These are phyloP conservation scores for Fusarium agapanthi DNA, from an alignment of 2,329 filamentous ascomycete species.

Conservation along the genomic window DNA sequence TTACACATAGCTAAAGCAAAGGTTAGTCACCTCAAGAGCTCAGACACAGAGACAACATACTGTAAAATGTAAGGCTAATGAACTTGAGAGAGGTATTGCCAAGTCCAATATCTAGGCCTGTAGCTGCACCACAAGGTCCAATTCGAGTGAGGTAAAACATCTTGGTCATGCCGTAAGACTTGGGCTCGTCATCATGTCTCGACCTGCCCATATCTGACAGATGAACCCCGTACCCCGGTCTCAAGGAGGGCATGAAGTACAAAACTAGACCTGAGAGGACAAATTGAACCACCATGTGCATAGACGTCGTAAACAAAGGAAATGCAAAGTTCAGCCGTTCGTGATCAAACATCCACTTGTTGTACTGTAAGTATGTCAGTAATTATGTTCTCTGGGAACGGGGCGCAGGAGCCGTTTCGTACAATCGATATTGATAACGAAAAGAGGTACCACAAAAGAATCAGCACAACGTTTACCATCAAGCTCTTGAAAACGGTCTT, in stretches of 20 bases:
- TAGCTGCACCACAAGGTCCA: conserved; percentile 89
- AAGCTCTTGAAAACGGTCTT: conserved; percentile 74
- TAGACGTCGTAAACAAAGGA: conserved; percentile 91
- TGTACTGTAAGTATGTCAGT: conserved; percentile 71
- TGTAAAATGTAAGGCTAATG: conserved; percentile 97
- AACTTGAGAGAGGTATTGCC: conserved; percentile 97
- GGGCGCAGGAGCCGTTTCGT: conserved; percentile 50
- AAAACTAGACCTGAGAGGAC: conserved; percentile 79
- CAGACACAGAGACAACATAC: conserved; percentile 54
- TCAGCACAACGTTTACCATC: conserved; percentile 80
- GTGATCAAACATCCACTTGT: conserved; percentile 99
- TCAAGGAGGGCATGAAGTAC: conserved; percentile 82
- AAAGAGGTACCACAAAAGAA: conserved; percentile 88
- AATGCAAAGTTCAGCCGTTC: conserved; percentile 89
- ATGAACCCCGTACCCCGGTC: conserved; percentile 65
- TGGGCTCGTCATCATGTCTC: conserved; percentile 62
- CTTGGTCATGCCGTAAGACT: conserved; percentile 77
- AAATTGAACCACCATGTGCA: conserved; percentile 98
- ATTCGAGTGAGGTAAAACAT: conserved; percentile 93
- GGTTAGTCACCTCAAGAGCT: neutral
- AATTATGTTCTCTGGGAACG: neutral
- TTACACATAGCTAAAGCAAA: conserved; percentile 85
- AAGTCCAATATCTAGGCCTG: conserved; percentile 92
- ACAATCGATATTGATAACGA: conserved; percentile 92
- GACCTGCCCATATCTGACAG: conserved; percentile 60